Percentiles rank a stretch among this genome's conserved stretches.
Evolutionary conservation across 2,329 filamentous ascomycete genomes (phyloP).

Genomic region (Fusarium protoensiforme): DNA sequence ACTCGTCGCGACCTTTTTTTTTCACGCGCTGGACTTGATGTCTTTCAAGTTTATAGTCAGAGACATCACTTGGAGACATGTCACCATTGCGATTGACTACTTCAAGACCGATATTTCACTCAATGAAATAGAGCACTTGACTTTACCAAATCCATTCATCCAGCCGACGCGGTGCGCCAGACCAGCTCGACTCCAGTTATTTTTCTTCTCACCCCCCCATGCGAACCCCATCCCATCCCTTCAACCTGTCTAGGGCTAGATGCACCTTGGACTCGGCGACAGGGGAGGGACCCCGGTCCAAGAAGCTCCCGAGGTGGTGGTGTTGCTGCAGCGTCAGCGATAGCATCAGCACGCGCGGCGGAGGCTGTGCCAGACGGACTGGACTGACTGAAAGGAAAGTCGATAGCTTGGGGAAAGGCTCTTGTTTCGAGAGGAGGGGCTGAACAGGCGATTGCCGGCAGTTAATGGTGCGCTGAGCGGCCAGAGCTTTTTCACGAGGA

Average conservation of each 20-base stretch:
- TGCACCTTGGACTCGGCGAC: constrained; percentile 16
- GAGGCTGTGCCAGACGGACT: constrained; percentile 38
- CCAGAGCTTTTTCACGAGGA: constrained; percentile 14
- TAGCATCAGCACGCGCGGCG: constrained; percentile 37
- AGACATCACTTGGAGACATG: neutral
- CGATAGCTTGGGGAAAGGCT: constrained; percentile 26
- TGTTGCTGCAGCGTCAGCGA: constrained; percentile 39
- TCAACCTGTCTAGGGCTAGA: constrained; percentile 14
- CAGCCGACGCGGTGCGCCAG: neutral
- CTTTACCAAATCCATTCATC: neutral
- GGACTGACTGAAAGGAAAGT: constrained; percentile 5
- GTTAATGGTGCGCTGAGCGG: constrained; percentile 23
- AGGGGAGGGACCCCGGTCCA: constrained; percentile 31
- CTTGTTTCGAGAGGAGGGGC: constrained; percentile 44
- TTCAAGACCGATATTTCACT: neutral
- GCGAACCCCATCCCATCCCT: constrained; percentile 3
- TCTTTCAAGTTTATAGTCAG: neutral
- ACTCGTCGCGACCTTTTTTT: constrained; percentile 1
- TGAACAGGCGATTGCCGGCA: constrained; percentile 31
- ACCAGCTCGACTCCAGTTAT: neutral
- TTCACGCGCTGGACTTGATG: neutral
- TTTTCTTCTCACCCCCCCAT: neutral
- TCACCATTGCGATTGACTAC: neutral
- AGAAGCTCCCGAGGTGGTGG: constrained; percentile 22
- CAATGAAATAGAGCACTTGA: neutral